These are phyloP conservation scores for Penicillium sp. DNA, from an alignment of 2,329 filamentous ascomycete species.

Conservation along the genomic window DNA sequence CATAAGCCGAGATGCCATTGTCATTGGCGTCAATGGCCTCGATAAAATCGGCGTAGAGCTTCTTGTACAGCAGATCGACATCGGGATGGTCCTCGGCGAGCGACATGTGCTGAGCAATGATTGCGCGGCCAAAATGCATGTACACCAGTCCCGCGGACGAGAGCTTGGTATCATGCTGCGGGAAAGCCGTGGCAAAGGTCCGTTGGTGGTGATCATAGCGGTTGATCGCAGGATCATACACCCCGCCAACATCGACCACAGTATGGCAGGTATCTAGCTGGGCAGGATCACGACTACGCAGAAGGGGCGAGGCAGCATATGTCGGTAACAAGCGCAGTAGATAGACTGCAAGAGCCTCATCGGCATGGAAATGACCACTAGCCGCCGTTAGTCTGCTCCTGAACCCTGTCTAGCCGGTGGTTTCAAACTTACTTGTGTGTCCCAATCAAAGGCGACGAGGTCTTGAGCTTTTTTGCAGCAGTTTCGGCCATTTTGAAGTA, in stretches of 20 bases:
- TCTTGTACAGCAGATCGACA: constrained; percentile 71
- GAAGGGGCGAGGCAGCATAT: constrained; percentile 66
- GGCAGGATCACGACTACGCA: constrained; percentile 81
- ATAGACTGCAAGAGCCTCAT: constrained; percentile 94
- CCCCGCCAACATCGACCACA: constrained; percentile 94
- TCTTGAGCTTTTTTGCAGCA: constrained; percentile 79
- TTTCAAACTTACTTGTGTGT: constrained; percentile 66
- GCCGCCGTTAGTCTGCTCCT: constrained; percentile 7
- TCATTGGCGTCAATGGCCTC: constrained; percentile 97
- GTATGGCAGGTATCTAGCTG: constrained; percentile 79
- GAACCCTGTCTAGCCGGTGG: not conserved
- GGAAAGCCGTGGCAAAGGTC: constrained; percentile 79
- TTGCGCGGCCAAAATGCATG: constrained; percentile 84
- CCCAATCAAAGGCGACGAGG: constrained; percentile 65
- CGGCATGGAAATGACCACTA: constrained; percentile 93
- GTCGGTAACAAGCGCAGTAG: constrained; percentile 84
- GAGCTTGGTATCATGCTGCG: constrained; percentile 76
- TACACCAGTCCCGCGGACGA: constrained; percentile 91
- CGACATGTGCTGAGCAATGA: constrained; percentile 64
- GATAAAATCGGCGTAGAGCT: constrained; percentile 88
- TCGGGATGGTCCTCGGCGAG: constrained; percentile 58
- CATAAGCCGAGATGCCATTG: constrained; percentile 84
- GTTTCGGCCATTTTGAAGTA: constrained; percentile 59
- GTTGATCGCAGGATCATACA: constrained; percentile 70
- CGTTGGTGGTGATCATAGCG: constrained; percentile 98